phyloP scores from a whole-genome alignment of 73 alveolate genomes.

The Blepharisma stoltei region DNA sequence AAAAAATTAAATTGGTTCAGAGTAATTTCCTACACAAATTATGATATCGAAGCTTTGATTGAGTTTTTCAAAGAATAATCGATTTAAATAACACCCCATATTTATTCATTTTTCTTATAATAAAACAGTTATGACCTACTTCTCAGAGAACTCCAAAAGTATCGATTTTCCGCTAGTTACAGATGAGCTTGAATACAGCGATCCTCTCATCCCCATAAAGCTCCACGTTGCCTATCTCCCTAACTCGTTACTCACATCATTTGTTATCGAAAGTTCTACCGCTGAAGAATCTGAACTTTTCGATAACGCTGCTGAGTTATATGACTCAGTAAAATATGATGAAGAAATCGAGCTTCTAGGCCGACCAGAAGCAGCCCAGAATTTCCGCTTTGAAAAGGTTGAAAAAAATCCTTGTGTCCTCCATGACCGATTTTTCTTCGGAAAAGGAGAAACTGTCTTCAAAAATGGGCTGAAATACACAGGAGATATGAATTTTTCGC shows the following conservation, averaged over 20 bases:
- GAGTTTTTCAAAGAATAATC: constrained; percentile 9
- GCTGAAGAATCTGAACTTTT: neutral
- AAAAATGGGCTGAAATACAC: constrained; percentile 68
- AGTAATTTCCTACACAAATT: too few species aligned
- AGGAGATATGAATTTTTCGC: constrained; percentile 75
- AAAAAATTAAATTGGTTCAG: too few species aligned
- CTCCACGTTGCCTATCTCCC: constrained; percentile 1
- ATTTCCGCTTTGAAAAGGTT: constrained; percentile 6
- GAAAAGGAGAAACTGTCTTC: constrained; percentile 54
- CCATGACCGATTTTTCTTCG: constrained; percentile 21
- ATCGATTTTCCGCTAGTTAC: constrained; percentile 16
- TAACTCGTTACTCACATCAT: neutral
- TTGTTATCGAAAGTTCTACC: neutral
- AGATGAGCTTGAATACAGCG: constrained; percentile 24
- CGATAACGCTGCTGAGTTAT: constrained; percentile 30
- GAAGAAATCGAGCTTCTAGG: constrained; percentile 18
- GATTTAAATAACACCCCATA: too few species aligned
- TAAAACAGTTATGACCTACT: constrained; percentile 21
- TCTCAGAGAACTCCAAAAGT: constrained; percentile 21
- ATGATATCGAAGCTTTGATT: constrained; percentile 21
- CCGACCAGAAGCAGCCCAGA: constrained; percentile 3
- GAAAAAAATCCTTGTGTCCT: constrained; percentile 13
- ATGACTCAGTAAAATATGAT: constrained; percentile 19
- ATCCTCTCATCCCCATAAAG: neutral
- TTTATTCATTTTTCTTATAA: too few species aligned